These are phyloP conservation scores for Sambucus nigra DNA, from an alignment of 129 eudicot genomes.

Conservation along the genomic window DNA sequence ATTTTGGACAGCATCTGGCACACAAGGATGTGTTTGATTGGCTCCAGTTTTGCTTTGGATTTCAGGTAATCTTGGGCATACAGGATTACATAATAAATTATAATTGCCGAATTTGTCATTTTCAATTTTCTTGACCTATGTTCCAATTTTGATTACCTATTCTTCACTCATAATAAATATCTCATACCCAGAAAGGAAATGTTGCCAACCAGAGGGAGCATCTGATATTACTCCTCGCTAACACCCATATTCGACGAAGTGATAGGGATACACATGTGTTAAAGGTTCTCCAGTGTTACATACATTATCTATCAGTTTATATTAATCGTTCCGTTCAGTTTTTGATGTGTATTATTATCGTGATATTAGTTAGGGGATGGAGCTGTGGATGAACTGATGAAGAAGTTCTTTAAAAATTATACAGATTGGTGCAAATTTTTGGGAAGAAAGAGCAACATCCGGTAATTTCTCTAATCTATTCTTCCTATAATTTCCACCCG, in stretches of 20 bases:
- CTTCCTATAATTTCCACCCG: background rate
- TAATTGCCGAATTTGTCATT: background rate
- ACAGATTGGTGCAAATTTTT: constrained; percentile 95
- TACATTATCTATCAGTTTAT: background rate
- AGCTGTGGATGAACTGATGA: constrained; percentile 77
- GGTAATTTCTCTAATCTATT: constrained; percentile 26
- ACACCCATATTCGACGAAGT: constrained; percentile 56
- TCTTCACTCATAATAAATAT: constrained; percentile 8
- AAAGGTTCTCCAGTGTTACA: constrained; percentile 35
- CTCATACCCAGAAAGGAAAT: constrained; percentile 66
- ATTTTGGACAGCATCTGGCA: constrained; percentile 26
- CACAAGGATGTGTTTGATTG: constrained; percentile 71
- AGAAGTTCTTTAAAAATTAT: constrained; percentile 87
- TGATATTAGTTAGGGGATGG: constrained; percentile 63
- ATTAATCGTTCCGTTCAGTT: background rate
- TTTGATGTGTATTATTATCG: constrained; percentile 5
- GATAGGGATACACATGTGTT: constrained; percentile 33
- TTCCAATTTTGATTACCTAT: background rate
- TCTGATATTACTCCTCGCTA: constrained; percentile 80
- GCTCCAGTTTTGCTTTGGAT: constrained; percentile 76
- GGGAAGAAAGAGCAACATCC: constrained; percentile 59
- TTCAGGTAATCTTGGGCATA: constrained; percentile 54
- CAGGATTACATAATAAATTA: background rate
- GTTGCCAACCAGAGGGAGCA: constrained; percentile 94
- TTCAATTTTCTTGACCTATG: background rate